Evolutionary conservation across 2,329 filamentous ascomycete species (phyloP), one percentile per base, ranked within the genome.

Genomic region (Amphichorda felina): DNA sequence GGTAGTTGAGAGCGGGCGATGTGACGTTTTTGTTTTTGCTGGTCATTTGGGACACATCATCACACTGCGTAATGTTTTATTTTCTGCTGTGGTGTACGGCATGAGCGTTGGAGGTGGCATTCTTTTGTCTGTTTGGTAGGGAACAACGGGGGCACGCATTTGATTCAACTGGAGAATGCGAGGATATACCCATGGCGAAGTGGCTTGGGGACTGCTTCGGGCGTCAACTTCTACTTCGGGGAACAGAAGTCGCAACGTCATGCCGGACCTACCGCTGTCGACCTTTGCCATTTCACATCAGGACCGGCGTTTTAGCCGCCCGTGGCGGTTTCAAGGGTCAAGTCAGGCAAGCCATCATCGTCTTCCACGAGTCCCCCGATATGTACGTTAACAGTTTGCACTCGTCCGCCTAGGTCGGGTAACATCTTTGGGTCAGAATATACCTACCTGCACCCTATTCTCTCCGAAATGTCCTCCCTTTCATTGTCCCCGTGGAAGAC

Each of bases 301-400:
- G n/a, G n/a, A n/a, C n/a, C n/a, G n/a, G n/a, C n/a, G n/a, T n/a
- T n/a, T n/a, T n/a, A n/a, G n/a, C n/a, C n/a, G n/a, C n/a, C n/a
- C n/a, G n/a, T n/a, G 24, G 8, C 11, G 22, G 24, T 29, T 38
- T 37, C 25, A 18, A 30, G 49, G 57, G 55, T 61, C 57, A 67
- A 60, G 61, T 64, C 68, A 73, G 71, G 71, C 72, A 74, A 70
- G 72, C 72, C 70, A 75, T 75, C 73, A 75, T 78, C 74, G 72
- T 78, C 74, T 75, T 79, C 72, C 66, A 69, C 63, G 60, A 61
- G 55, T 48, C 50, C 51, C 60, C 51, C 60, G 59, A 63, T 58
- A 74, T 79, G 75, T 79, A 79, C 67, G 73, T 78, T 79, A 79
- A 77, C 59, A 55, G 45, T 48, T 54, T 52, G 44, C 51, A 46